Conservation (phyloP, 2,329 filamentous ascomycete genomes). For the Elsinoe arachidis region DNA sequence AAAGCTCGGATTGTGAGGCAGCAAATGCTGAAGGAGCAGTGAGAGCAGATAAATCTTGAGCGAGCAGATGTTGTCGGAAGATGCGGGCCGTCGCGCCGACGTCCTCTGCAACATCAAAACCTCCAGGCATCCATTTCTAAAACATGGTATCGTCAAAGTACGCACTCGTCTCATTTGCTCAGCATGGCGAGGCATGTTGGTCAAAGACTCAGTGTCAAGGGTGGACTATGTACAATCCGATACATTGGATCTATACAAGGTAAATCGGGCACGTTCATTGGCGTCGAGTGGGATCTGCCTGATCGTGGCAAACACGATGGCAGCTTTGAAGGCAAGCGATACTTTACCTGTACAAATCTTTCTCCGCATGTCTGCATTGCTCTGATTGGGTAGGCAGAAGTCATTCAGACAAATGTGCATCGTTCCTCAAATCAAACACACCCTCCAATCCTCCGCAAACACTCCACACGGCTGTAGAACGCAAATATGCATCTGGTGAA, state of each 20-base stretch:
- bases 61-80: background rate
- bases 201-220: constrained; percentile 72
- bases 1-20: background rate
- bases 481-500: constrained; percentile 66
- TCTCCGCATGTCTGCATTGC: background rate
- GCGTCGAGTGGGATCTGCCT: constrained; percentile 93
- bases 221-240: constrained; percentile 71
- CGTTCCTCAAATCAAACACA: constrained; percentile 75
- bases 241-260: constrained; percentile 71
- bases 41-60: background rate
- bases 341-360: constrained; percentile 64
- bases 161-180: background rate
- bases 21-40: background rate
- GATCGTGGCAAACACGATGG: constrained; percentile 85
- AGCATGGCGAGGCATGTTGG: constrained; percentile 41
- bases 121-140: background rate
- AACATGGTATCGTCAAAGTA: background rate
- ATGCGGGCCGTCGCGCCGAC: background rate
- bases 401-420: constrained; percentile 56
- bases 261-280: constrained; percentile 74
- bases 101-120: too few relatives aligned
- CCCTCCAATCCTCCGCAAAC: constrained; percentile 57
- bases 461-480: constrained; percentile 69
- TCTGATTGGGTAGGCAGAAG: background rate
- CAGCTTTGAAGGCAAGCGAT: constrained; percentile 65